Percentiles rank a stretch among this genome's conserved stretches.
These are phyloP conservation scores for Phenoliferia sp. DNA, from an alignment of 1,284 basidiomycete genomes.

Conservation along the genomic window DNA sequence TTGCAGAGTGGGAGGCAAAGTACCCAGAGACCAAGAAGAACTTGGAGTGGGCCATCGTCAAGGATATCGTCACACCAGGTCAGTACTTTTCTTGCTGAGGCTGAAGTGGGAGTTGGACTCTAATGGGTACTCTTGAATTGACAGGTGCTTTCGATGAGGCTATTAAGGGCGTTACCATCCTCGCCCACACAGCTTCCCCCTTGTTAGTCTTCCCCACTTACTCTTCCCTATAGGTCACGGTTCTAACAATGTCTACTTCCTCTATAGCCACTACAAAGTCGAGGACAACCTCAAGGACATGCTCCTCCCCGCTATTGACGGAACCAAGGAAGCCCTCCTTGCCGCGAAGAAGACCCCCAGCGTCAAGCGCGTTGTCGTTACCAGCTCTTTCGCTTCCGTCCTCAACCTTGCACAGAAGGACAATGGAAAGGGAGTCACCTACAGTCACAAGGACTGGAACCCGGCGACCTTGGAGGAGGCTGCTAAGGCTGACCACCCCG, in stretches of 20 bases:
- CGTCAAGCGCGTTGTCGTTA: slow-evolving; percentile 64
- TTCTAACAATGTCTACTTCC: not conserved
- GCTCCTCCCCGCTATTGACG: slow-evolving; percentile 59
- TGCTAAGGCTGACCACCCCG: slow-evolving; percentile 54
- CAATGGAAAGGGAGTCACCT: slow-evolving; percentile 4
- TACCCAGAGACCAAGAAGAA: not conserved
- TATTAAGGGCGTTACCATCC: slow-evolving; percentile 42
- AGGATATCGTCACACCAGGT: not conserved
- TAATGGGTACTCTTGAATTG: too few relatives aligned
- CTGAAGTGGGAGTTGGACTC: too few relatives aligned
- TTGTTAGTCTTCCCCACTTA: slow-evolving; percentile 25
- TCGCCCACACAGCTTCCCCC: slow-evolving; percentile 36
- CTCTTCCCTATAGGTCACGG: not conserved
- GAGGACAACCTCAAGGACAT: slow-evolving; percentile 47
- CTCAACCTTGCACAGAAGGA: slow-evolving; percentile 43
- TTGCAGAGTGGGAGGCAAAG: not conserved
- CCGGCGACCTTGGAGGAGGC: slow-evolving; percentile 52
- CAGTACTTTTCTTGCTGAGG: too few relatives aligned
- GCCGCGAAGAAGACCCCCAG: slow-evolving; percentile 52
- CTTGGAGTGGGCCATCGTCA: slow-evolving; percentile 7
- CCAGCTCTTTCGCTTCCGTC: slow-evolving; percentile 57
- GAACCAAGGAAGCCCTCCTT: slow-evolving; percentile 56
- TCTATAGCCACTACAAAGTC: slow-evolving; percentile 22
- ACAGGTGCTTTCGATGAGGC: slow-evolving; percentile 46
- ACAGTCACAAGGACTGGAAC: slow-evolving; percentile 60